These are phyloP conservation scores for Colletotrichum sp. DNA, from an alignment of 2,329 filamentous ascomycete species.

Conservation along the genomic window DNA sequence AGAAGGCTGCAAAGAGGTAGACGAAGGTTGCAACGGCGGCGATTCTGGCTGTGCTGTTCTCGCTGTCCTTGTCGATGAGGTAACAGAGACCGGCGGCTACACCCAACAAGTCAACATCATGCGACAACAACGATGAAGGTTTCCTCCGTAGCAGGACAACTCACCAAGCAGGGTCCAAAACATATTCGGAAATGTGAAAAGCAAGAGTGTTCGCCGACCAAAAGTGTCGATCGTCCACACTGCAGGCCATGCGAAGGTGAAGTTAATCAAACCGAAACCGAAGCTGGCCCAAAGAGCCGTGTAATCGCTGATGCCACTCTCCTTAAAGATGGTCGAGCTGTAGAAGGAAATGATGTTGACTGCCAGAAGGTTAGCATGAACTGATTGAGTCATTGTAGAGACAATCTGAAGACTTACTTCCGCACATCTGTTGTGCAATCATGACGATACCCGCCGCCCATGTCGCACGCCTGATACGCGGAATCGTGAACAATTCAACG, in stretches of 20 bases:
- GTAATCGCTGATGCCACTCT: constrained; percentile 43
- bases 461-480: constrained; percentile 65
- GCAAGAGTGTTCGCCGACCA: constrained; percentile 64
- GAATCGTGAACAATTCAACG: constrained; percentile 61
- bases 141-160: background rate
- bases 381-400: background rate
- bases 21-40: constrained; percentile 65
- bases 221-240: constrained; percentile 72
- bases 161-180: constrained; percentile 59
- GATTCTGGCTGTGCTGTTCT: constrained; percentile 47
- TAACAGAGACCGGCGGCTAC: constrained; percentile 44
- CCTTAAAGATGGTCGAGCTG: constrained; percentile 48
- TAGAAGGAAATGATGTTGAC: constrained; percentile 58
- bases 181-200: constrained; percentile 73
- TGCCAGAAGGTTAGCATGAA: background rate
- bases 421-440: constrained; percentile 68
- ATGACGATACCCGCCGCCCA: constrained; percentile 72
- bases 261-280: constrained; percentile 61
- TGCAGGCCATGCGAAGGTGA: constrained; percentile 70
- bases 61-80: constrained; percentile 31
- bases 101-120: background rate
- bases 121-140: background rate
- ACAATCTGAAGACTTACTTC: constrained; percentile 34
- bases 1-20: constrained; percentile 70
- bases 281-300: constrained; percentile 46